phyloP scores from a whole-genome alignment of 2,329 filamentous ascomycete species.

The Fragosphaeria purpurea region DNA sequence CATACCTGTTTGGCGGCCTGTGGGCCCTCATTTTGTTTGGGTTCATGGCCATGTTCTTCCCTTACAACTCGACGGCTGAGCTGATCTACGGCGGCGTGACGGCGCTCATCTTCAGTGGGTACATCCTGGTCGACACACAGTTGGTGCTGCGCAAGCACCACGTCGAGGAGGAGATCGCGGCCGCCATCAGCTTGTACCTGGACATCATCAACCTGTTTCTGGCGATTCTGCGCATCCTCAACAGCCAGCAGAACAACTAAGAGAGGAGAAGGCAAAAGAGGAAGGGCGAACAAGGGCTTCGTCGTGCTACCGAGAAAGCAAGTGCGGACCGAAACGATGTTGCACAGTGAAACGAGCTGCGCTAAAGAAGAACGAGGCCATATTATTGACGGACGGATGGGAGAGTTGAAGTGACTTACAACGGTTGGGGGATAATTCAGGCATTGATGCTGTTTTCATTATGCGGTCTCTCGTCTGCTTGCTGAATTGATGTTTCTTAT shows the following conservation, averaged over 20 bases:
- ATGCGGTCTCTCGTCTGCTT: too few species aligned
- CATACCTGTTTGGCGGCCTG: constrained; percentile 81
- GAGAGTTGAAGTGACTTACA: too few species aligned
- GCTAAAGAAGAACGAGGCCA: too few species aligned
- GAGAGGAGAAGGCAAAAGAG: neutral
- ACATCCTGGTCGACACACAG: constrained; percentile 95
- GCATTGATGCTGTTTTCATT: too few species aligned
- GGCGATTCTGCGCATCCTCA: constrained; percentile 87
- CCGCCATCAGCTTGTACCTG: constrained; percentile 87
- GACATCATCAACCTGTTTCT: constrained; percentile 97
- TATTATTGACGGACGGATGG: too few species aligned
- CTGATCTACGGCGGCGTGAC: constrained; percentile 73
- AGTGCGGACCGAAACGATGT: too few species aligned
- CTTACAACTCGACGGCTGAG: constrained; percentile 69
- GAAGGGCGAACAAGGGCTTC: neutral
- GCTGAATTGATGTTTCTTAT: too few species aligned
- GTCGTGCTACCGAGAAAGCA: too few species aligned
- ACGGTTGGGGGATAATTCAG: too few species aligned
- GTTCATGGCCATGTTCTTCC: constrained; percentile 87
- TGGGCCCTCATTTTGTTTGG: constrained; percentile 90
- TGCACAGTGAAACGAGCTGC: too few species aligned
- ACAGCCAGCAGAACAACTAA: constrained; percentile 91
- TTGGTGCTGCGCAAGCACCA: constrained; percentile 92
- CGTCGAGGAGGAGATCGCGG: constrained; percentile 95
- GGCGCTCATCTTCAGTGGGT: constrained; percentile 84